Conservation (phyloP, 106 monocot species). For the Dendrobium huoshanense region DNA sequence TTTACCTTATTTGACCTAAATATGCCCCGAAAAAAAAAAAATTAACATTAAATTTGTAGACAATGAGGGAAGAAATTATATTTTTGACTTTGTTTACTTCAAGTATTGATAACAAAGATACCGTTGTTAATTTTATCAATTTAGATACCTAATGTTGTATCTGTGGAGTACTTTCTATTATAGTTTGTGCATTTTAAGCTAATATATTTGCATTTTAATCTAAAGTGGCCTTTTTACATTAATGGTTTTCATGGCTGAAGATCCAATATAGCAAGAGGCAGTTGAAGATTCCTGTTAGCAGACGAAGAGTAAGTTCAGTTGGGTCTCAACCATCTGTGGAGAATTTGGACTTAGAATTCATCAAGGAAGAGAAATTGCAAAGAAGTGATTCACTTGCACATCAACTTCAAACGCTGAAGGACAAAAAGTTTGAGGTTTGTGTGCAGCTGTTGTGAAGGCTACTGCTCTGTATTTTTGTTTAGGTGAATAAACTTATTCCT, state of each 20-base stretch:
- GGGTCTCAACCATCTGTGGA: conserved; percentile 10
- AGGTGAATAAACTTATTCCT: neutral
- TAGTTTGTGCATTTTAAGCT: no score
- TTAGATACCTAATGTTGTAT: no score
- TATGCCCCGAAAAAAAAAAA: no score
- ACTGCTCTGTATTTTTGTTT: neutral
- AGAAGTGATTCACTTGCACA: conserved; percentile 51
- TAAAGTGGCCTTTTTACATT: neutral
- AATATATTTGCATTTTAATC: no score
- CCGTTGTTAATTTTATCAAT: no score
- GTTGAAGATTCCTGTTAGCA: conserved; percentile 8
- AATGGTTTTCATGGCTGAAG: conserved; percentile 1
- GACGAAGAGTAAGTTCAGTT: conserved; percentile 1
- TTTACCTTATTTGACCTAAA: no score
- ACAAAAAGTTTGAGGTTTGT: conserved; percentile 8
- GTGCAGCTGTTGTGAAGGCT: no score
- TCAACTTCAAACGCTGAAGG: conserved; percentile 43
- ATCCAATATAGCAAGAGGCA: conserved; percentile 24
- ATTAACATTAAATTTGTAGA: no score
- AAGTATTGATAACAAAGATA: no score
- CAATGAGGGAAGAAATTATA: no score
- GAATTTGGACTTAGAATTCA: conserved; percentile 41
- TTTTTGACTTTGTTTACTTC: no score
- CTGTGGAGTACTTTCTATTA: no score
- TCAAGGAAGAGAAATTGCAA: conserved; percentile 34